Conservation (phyloP, 2,329 filamentous ascomycete species). For the Epichloe elymi region DNA sequence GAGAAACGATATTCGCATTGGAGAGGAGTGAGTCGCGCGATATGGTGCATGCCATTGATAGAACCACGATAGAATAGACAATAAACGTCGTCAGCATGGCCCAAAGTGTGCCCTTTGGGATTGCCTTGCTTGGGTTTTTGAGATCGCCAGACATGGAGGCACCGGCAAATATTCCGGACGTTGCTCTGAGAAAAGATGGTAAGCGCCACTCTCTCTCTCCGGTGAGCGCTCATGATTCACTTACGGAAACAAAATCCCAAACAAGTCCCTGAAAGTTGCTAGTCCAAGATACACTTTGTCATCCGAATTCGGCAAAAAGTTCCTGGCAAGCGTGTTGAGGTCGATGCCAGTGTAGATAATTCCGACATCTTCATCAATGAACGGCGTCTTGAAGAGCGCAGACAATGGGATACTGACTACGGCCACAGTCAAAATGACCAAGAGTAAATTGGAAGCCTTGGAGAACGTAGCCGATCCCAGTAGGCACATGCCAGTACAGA, state of each 20-base stretch:
- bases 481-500: slow-evolving; percentile 64
- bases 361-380: slow-evolving; percentile 45
- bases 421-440: slow-evolving; percentile 57
- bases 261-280: slow-evolving; percentile 66
- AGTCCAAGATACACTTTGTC: slow-evolving; percentile 48
- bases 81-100: slow-evolving; percentile 65
- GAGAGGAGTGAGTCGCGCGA: slow-evolving; percentile 60
- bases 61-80: slow-evolving; percentile 61
- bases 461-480: slow-evolving; percentile 71
- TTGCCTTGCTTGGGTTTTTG: slow-evolving; percentile 68
- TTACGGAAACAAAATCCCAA: slow-evolving; percentile 70
- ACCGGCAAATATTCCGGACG: slow-evolving; percentile 50
- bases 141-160: slow-evolving; percentile 87
- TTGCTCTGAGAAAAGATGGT: slow-evolving; percentile 22
- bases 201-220: slow-evolving; percentile 12
- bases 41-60: slow-evolving; percentile 66
- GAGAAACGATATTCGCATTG: slow-evolving; percentile 68
- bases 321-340: slow-evolving; percentile 55
- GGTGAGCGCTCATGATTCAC: slow-evolving; percentile 2
- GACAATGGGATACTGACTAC: slow-evolving; percentile 75
- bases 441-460: slow-evolving; percentile 63
- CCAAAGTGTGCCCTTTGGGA: slow-evolving; percentile 71
- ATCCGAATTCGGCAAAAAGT: slow-evolving; percentile 57
- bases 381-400: slow-evolving; percentile 54
- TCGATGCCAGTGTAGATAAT: slow-evolving; percentile 72